Conservation (phyloP, 257 asterid species). For the Petunia secreta region DNA sequence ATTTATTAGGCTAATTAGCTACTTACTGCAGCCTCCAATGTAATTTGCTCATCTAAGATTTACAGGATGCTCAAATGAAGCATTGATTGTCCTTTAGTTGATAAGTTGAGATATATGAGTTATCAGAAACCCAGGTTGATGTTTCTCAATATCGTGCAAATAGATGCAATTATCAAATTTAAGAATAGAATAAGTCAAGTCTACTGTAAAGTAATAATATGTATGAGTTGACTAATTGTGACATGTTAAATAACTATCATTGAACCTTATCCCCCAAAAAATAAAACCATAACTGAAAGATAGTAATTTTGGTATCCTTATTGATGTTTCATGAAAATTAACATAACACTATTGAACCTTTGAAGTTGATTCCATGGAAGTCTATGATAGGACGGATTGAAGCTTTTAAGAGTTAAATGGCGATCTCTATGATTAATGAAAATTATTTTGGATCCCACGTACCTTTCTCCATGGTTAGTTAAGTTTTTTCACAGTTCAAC, state of each 20-base stretch:
- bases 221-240: neutral
- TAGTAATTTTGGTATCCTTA: neutral
- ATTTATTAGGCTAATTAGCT: neutral
- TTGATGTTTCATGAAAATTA: neutral
- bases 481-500: neutral
- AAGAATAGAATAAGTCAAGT: neutral
- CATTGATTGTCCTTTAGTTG: constrained; percentile 9
- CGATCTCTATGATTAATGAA: constrained; percentile 4
- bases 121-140: neutral
- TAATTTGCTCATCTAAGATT: neutral
- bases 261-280: too few relatives aligned
- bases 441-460: neutral
- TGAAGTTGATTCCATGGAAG: neutral
- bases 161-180: constrained; percentile 7
- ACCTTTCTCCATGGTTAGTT: neutral
- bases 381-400: neutral
- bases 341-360: neutral
- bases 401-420: neutral
- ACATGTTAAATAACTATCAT: neutral
- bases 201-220: neutral
- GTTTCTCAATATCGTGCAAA: neutral
- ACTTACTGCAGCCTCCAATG: neutral
- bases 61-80: neutral
- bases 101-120: neutral
- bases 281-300: too few relatives aligned